A percentile compares a stretch with the other conserved stretches of the same genome.
Conservation (phyloP, 768 basidiomycete species). For the Suillus subaureus region DNA sequence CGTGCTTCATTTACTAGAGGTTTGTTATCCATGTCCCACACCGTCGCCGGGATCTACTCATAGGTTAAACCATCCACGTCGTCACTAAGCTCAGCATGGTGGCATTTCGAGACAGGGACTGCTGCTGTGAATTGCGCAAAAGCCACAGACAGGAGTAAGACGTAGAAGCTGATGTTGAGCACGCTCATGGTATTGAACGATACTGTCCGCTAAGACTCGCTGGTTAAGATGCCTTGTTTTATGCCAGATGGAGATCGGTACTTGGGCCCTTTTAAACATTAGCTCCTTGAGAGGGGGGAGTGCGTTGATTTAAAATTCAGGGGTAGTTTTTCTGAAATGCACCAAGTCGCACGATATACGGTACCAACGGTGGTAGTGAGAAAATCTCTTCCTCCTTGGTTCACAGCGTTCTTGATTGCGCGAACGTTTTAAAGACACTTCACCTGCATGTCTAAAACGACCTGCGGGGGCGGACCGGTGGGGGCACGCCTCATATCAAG, state of each 20-base stretch:
- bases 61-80: neutral
- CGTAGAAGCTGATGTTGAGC: neutral
- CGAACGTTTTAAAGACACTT: no score
- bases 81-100: rapidly evolving
- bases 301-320: no score
- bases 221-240: neutral
- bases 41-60: neutral
- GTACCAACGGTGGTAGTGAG: no score
- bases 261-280: neutral
- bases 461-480: no score
- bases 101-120: neutral
- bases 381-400: no score
- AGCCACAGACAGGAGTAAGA: neutral
- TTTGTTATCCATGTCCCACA: no score
- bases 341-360: no score
- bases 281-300: no score
- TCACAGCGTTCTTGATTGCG: no score
- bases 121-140: neutral
- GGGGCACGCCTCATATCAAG: no score
- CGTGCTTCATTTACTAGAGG: neutral
- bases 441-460: no score
- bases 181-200: neutral
- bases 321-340: no score
- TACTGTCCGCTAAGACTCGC: neutral
- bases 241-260: neutral